Conservation (phyloP, 2,329 filamentous ascomycete species). For the Graphilbum ipis-grandicollis region DNA sequence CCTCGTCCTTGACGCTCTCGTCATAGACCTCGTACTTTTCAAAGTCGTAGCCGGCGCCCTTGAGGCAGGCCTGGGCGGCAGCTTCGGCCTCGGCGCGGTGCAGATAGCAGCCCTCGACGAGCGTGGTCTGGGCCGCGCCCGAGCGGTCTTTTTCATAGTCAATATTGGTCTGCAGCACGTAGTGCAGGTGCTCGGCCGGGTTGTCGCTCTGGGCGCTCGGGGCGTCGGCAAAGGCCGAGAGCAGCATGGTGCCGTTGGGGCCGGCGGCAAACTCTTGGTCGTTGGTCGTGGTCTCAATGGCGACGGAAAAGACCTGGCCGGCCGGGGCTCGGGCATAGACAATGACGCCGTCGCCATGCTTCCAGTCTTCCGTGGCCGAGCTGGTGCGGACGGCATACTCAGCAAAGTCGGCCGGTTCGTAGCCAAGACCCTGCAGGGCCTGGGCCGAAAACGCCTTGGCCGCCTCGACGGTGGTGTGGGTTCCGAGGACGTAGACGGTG, state of each 20-base stretch:
- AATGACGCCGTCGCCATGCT: constrained; percentile 19
- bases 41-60: constrained; percentile 11
- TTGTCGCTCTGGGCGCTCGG: not conserved
- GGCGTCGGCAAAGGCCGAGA: constrained; percentile 8
- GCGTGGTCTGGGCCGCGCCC: constrained; percentile 16
- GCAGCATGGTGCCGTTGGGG: constrained; percentile 9
- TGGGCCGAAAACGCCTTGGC: constrained; percentile 19
- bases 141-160: constrained; percentile 22
- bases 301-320: constrained; percentile 20
- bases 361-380: constrained; percentile 14
- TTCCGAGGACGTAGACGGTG: constrained; percentile 19
- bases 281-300: constrained; percentile 21
- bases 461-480: constrained; percentile 17
- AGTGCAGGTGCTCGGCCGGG: constrained; percentile 17
- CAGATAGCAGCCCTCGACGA: constrained; percentile 22
- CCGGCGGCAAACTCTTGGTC: constrained; percentile 12
- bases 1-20: constrained; percentile 3
- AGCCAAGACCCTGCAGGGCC: constrained; percentile 17
- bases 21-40: constrained; percentile 19
- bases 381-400: constrained; percentile 12
- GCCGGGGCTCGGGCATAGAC: constrained; percentile 19
- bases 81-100: constrained; percentile 15
- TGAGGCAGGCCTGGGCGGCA: constrained; percentile 18
- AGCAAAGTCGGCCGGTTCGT: constrained; percentile 19
- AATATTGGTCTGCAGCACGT: constrained; percentile 23